phyloP scores from a whole-genome alignment of 1,139 yeast species.

The Suhomyces panamericanus region DNA sequence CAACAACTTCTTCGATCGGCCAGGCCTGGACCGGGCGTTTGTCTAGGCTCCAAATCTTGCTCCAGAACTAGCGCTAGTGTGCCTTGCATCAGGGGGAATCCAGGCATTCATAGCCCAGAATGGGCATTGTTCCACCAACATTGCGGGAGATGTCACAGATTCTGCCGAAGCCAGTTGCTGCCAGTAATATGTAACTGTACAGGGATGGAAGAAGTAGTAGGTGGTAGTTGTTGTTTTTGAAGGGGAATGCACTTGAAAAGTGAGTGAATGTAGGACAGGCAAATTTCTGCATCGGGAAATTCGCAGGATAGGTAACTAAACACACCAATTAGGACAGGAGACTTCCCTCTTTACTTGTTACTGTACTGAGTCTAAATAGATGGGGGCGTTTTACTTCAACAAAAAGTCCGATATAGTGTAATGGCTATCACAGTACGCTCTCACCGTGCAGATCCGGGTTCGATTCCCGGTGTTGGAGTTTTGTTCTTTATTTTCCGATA shows the following conservation, averaged over 20 bases:
- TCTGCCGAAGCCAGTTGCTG: too few species aligned
- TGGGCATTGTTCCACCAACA: too few species aligned
- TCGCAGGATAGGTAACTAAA: neutral
- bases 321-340: too few species aligned
- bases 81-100: too few species aligned
- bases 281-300: neutral
- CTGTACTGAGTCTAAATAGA: neutral
- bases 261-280: too few species aligned
- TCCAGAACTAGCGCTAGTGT: neutral
- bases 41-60: neutral
- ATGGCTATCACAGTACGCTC: conserved; percentile 83
- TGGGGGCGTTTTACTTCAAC: neutral
- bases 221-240: too few species aligned
- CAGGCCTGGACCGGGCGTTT: neutral
- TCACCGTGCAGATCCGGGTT: conserved; percentile 83
- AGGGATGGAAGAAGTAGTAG: too few species aligned
- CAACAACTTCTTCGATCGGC: neutral
- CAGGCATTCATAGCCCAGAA: too few species aligned
- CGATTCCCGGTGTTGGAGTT: conserved; percentile 77
- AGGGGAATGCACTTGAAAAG: too few species aligned
- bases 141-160: too few species aligned
- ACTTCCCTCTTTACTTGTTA: neutral
- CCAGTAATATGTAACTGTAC: too few species aligned
- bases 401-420: conserved; percentile 65
- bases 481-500: conserved; percentile 48